Percentiles rank a stretch among this genome's conserved stretches.
phyloP scores from a whole-genome alignment of 2,329 filamentous ascomycete genomes.

The Ophiostoma quercus region DNA sequence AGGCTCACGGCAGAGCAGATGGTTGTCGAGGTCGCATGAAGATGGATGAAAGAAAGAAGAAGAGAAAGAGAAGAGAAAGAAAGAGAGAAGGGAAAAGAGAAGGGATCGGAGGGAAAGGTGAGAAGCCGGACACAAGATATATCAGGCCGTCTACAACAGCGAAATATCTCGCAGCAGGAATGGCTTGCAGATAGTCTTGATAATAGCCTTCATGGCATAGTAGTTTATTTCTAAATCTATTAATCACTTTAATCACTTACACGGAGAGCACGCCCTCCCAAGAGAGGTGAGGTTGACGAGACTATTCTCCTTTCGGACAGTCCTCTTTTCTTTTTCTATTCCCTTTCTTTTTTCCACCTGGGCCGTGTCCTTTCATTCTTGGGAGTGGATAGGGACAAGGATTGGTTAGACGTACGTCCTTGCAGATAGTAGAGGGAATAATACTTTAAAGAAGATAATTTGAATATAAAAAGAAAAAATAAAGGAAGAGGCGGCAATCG shows the following conservation, averaged over 20 bases:
- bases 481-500: neutral
- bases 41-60: neutral
- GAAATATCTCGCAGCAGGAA: neutral
- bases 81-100: neutral
- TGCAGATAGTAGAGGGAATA: neutral
- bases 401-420: neutral
- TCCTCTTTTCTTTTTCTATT: neutral
- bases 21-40: constrained; percentile 1
- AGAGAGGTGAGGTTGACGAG: neutral
- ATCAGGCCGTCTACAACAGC: neutral
- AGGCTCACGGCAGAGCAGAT: constrained; percentile 2
- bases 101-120: neutral
- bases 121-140: constrained; percentile 11
- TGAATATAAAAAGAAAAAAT: neutral
- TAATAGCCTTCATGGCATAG: neutral
- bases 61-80: neutral
- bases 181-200: neutral
- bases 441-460: neutral
- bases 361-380: constrained; percentile 3
- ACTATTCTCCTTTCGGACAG: constrained; percentile 1
- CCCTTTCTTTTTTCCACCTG: too few species aligned
- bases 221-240: neutral
- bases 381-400: neutral
- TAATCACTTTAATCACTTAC: neutral
- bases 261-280: neutral